Conservation (phyloP, 2,329 filamentous ascomycete genomes). For the Westerdykella sp. region DNA sequence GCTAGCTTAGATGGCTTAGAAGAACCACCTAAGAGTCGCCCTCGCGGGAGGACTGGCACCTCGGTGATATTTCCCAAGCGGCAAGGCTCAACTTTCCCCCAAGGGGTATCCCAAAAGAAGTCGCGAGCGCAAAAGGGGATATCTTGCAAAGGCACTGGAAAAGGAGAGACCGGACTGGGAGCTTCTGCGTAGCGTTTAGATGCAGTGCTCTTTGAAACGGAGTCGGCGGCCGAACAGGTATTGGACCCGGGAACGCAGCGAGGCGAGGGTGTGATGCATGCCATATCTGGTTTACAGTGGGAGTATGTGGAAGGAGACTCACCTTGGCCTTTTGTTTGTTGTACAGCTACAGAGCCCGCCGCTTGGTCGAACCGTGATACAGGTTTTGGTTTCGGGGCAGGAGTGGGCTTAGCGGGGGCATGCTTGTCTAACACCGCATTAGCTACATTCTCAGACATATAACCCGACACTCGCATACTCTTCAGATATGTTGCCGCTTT, state of each 20-base stretch:
- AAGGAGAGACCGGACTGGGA: slow-evolving; percentile 8
- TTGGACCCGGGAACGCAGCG: neutral
- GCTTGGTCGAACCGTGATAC: slow-evolving; percentile 44
- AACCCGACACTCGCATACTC: slow-evolving; percentile 43
- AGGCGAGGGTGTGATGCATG: slow-evolving; percentile 7
- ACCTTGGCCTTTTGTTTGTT: slow-evolving; percentile 40
- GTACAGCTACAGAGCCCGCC: slow-evolving; percentile 35
- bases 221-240: neutral
- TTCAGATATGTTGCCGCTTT: slow-evolving; percentile 78
- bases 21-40: slow-evolving; percentile 73
- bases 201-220: slow-evolving; percentile 1
- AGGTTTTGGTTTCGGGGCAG: slow-evolving; percentile 26
- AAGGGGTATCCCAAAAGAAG: slow-evolving; percentile 81
- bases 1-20: slow-evolving; percentile 83
- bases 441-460: neutral
- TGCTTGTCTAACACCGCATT: slow-evolving; percentile 18
- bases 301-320: slow-evolving; percentile 30
- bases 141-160: slow-evolving; percentile 9
- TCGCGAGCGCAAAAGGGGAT: slow-evolving; percentile 37
- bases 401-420: slow-evolving; percentile 18
- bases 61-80: slow-evolving; percentile 60
- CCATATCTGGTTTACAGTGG: slow-evolving; percentile 1
- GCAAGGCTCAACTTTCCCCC: slow-evolving; percentile 65
- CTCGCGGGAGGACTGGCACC: slow-evolving; percentile 51
- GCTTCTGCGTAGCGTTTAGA: slow-evolving; percentile 4